Evolutionary conservation across 495 filamentous ascomycete genomes (phyloP).

Genomic region (Hypoxylon fragiforme): DNA sequence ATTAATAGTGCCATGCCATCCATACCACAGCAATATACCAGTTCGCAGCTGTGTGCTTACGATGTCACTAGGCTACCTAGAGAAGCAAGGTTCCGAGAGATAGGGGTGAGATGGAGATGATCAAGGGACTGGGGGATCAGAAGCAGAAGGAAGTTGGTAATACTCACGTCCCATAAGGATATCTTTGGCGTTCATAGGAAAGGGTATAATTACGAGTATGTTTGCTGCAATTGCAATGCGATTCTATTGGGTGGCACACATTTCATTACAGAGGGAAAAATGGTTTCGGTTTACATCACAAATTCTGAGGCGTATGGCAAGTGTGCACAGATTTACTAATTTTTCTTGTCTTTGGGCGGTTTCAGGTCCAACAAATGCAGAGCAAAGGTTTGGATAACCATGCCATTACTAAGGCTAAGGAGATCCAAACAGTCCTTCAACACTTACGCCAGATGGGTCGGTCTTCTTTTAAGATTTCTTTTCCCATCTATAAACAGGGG

Average conservation of each 20-base stretch:
- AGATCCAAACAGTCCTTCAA: not conserved
- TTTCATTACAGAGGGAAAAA: constrained; percentile 9
- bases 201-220: constrained; percentile 17
- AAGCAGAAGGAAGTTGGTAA: constrained; percentile 1
- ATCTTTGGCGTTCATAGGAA: constrained; percentile 20
- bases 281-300: constrained; percentile 2
- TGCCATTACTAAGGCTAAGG: not conserved
- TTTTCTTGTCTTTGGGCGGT: constrained; percentile 8
- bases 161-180: too few relatives aligned
- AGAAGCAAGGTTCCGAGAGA: too few relatives aligned
- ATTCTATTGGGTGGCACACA: constrained; percentile 14
- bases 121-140: too few relatives aligned
- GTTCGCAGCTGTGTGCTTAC: too few relatives aligned
- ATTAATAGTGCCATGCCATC: too few relatives aligned
- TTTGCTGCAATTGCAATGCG: constrained; percentile 10
- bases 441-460: constrained; percentile 3
- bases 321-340: constrained; percentile 24
- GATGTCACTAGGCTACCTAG: too few relatives aligned
- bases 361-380: constrained; percentile 16
- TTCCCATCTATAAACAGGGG: too few relatives aligned
- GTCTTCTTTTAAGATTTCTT: too few relatives aligned
- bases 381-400: not conserved
- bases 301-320: constrained; percentile 25
- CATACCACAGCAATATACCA: too few relatives aligned
- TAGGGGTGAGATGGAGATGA: too few relatives aligned